Percentiles rank a stretch among this genome's conserved stretches.
phyloP scores from a whole-genome alignment of 768 basidiomycete species.

The Phanerochaete carnosa region DNA sequence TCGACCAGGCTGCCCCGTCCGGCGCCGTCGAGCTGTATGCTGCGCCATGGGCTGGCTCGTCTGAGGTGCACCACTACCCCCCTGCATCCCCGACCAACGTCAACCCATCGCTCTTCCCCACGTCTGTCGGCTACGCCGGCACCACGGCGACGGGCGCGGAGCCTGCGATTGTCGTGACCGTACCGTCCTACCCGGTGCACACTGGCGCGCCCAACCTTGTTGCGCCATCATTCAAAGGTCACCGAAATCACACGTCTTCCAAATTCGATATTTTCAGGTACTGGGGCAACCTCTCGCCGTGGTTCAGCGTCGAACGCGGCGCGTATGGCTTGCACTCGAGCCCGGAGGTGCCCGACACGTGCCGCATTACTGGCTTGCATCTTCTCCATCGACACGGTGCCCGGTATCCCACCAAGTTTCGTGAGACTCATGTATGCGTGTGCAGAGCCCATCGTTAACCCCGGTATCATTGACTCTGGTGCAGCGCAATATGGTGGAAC shows the following conservation, averaged over 20 bases:
- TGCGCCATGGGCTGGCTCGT: constrained; percentile 69
- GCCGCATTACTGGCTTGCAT: constrained; percentile 71
- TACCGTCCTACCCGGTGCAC: constrained; percentile 73
- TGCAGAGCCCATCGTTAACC: no score
- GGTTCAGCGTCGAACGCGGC: constrained; percentile 71
- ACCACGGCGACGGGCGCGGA: constrained; percentile 82
- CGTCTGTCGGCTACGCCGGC: constrained; percentile 74
- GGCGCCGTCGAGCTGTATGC: constrained; percentile 38
- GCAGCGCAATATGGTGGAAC: constrained; percentile 70
- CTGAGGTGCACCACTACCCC: constrained; percentile 65
- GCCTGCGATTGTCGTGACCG: constrained; percentile 67
- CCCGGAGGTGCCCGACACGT: constrained; percentile 66
- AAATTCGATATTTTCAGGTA: constrained; percentile 67
- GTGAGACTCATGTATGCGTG: constrained; percentile 34
- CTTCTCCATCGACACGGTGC: constrained; percentile 83
- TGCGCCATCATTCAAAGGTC: constrained; percentile 37
- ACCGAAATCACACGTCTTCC: constrained; percentile 11
- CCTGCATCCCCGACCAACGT: constrained; percentile 74
- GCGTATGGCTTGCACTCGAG: constrained; percentile 72
- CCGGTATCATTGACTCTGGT: constrained; percentile 22
- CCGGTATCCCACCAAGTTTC: constrained; percentile 58
- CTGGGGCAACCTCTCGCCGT: constrained; percentile 86
- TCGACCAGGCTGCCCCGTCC: not conserved
- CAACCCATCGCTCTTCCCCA: constrained; percentile 70
- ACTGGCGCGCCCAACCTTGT: constrained; percentile 66